These are phyloP conservation scores for Aristolochia contorta DNA, from an alignment of 164 flowering plant genomes.

Conservation along the genomic window DNA sequence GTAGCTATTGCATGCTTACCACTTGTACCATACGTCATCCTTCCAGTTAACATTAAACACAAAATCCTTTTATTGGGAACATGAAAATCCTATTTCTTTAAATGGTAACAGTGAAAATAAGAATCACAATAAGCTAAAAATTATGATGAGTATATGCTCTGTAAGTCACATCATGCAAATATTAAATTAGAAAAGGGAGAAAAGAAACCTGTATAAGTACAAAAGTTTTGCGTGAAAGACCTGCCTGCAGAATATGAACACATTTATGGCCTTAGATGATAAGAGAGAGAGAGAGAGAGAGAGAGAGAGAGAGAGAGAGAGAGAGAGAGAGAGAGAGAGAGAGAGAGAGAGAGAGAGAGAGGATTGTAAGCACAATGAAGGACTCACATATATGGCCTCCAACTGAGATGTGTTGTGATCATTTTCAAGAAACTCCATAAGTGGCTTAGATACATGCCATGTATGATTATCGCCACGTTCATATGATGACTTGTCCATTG, in stretches of 20 bases:
- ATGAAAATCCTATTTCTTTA: too few relatives aligned
- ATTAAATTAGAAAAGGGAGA: neutral
- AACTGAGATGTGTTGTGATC: conserved; percentile 70
- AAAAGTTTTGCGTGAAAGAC: conserved; percentile 79
- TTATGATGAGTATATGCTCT: too few relatives aligned
- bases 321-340: neutral
- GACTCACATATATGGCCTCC: conserved; percentile 69
- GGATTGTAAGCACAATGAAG: neutral
- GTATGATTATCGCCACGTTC: conserved; percentile 29
- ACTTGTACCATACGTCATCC: too few relatives aligned
- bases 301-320: neutral
- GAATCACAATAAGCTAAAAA: too few relatives aligned
- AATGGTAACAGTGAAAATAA: too few relatives aligned
- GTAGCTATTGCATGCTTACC: too few relatives aligned
- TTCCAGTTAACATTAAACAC: too few relatives aligned
- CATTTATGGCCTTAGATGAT: neutral
- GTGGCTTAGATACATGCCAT: conserved; percentile 66
- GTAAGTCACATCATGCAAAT: too few relatives aligned
- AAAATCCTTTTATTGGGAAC: too few relatives aligned
- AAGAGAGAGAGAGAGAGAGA: neutral
- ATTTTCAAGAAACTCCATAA: conserved; percentile 46
- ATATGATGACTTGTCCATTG: conserved; percentile 28
- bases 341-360: neutral
- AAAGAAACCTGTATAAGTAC: conserved; percentile 81
- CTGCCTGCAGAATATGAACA: conserved; percentile 42